phyloP scores from a whole-genome alignment of 495 filamentous ascomycete species.

The Hypoxylon rickii region DNA sequence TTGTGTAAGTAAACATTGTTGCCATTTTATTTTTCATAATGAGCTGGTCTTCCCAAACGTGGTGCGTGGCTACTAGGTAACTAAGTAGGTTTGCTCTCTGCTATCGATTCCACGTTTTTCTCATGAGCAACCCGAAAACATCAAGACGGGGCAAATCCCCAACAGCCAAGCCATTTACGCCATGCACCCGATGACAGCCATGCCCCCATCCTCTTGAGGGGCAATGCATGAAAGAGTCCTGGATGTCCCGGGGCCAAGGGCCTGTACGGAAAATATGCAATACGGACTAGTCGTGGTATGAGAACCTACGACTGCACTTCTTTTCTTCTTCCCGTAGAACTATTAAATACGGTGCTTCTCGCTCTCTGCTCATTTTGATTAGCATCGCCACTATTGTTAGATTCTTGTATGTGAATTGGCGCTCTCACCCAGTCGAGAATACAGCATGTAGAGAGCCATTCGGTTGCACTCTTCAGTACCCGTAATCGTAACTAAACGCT shows the following conservation, averaged over 20 bases:
- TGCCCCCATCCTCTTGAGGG: background rate
- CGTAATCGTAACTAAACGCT: conserved; percentile 94
- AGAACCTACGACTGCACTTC: no score
- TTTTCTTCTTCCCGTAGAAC: conserved; percentile 6
- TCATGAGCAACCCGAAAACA: conserved; percentile 1
- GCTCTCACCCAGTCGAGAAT: conserved; percentile 88
- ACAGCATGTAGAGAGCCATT: conserved; percentile 99
- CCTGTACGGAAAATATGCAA: no score
- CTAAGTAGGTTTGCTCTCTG: background rate
- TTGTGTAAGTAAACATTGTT: no score
- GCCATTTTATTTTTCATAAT: background rate
- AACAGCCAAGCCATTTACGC: conserved; percentile 17
- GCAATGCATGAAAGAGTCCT: conserved; percentile 12
- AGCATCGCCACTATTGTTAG: conserved; percentile 11
- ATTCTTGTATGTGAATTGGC: conserved; percentile 9
- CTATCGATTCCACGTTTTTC: background rate
- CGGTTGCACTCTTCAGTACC: conserved; percentile 98
- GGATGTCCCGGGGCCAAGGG: no score
- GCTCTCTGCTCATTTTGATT: conserved; percentile 42
- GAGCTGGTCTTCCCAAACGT: background rate
- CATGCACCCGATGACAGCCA: conserved; percentile 19
- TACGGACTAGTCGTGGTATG: no score
- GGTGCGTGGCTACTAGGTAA: no score
- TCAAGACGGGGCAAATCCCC: background rate
- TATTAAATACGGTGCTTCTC: conserved; percentile 51